A percentile compares a stretch with the other conserved stretches of the same genome.
These are phyloP conservation scores for Cercospora citrullina DNA, from an alignment of 2,329 filamentous ascomycete genomes.

Conservation along the genomic window DNA sequence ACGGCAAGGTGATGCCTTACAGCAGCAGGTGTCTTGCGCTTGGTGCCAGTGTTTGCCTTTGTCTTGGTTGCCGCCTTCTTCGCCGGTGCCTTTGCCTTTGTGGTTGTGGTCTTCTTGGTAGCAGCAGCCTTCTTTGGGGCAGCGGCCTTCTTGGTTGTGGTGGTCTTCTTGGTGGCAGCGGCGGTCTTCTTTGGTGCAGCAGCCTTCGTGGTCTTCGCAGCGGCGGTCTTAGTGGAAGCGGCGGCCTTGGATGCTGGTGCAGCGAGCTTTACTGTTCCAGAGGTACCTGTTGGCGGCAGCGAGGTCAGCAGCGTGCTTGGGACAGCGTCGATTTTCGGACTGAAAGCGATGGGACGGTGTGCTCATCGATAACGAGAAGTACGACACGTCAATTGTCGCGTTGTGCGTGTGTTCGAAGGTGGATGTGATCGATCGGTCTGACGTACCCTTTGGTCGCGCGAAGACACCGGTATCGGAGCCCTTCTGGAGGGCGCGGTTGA, in stretches of 20 bases:
- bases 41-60: conserved; percentile 51
- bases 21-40: conserved; percentile 45
- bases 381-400: conserved; percentile 14
- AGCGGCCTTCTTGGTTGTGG: conserved; percentile 44
- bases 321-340: conserved; percentile 5
- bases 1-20: conserved; percentile 27
- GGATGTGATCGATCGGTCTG: conserved; percentile 29
- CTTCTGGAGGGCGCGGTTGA: conserved; percentile 80
- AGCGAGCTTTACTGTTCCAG: conserved; percentile 82
- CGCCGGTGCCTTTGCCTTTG: conserved; percentile 47
- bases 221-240: conserved; percentile 47
- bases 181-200: conserved; percentile 53
- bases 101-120: conserved; percentile 50
- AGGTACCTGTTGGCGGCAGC: conserved; percentile 60
- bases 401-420: conserved; percentile 16
- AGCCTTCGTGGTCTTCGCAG: conserved; percentile 42
- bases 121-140: conserved; percentile 54
- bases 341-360: conserved; percentile 10
- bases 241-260: conserved; percentile 37
- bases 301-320: conserved; percentile 30
- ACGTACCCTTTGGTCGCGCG: conserved; percentile 84
- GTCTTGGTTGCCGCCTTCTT: conserved; percentile 33
- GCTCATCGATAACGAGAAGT: conserved; percentile 14
- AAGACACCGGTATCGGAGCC: conserved; percentile 88
- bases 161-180: conserved; percentile 36